Percentiles rank a stretch among this genome's conserved stretches.
Evolutionary conservation across 495 filamentous ascomycete species (phyloP).

Genomic region (Penicillium paradoxum): DNA sequence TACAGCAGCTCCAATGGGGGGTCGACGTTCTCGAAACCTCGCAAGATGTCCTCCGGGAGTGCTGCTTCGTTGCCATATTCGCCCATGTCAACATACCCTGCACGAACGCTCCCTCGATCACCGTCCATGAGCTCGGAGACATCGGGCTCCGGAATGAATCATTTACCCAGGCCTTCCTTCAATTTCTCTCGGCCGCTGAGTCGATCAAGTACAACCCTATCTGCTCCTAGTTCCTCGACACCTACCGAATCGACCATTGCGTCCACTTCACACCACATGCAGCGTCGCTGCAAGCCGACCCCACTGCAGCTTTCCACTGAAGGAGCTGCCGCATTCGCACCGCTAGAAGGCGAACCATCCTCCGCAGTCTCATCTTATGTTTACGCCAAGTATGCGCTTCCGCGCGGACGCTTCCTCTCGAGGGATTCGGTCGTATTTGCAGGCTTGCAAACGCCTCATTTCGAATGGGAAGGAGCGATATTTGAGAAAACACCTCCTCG

Average conservation of each 20-base stretch:
- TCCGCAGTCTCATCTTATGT: conserved; percentile 66
- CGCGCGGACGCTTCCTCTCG: conserved; percentile 71
- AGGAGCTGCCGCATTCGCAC: conserved; percentile 5
- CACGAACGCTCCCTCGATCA: conserved; percentile 57
- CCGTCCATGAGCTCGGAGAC: conserved; percentile 79
- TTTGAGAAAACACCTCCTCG: conserved; percentile 49
- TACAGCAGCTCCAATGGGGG: conserved; percentile 49
- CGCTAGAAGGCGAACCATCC: conserved; percentile 32
- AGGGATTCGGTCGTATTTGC: conserved; percentile 63
- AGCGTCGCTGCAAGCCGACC: conserved; percentile 33
- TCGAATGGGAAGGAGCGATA: conserved; percentile 56
- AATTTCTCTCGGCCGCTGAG: conserved; percentile 94
- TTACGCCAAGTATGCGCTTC: conserved; percentile 77
- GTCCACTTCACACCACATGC: conserved; percentile 19
- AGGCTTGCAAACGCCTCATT: conserved; percentile 55
- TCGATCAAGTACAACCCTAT: conserved; percentile 62
- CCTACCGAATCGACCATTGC: conserved; percentile 17
- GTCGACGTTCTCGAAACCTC: conserved; percentile 48
- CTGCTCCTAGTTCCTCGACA: conserved; percentile 29
- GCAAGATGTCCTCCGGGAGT: conserved; percentile 64
- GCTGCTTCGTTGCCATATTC: conserved; percentile 57
- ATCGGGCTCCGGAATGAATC: conserved; percentile 52
- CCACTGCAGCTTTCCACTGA: conserved; percentile 34
- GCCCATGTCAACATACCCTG: conserved; percentile 55
- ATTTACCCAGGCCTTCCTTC: conserved; percentile 67